Base-by-base conservation (phyloP, 116 monocot genomes). In the Thalassia testudinum region DNA sequence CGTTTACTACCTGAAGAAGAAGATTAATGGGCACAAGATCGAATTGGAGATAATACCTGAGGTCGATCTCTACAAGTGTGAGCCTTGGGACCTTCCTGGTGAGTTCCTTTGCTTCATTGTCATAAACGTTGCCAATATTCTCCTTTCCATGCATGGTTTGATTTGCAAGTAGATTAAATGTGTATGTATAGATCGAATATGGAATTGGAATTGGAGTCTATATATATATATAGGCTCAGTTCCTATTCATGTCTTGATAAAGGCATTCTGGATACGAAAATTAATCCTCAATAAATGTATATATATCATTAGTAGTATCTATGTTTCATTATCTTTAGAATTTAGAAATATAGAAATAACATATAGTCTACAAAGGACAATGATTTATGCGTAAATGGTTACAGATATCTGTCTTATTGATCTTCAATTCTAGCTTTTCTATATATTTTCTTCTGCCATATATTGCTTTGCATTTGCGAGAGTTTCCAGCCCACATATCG, bases 41-140 rank as follows among this genome's bases (percentile, higher is more conserved):
- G 65, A 64, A 50, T 62, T 69, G 14, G 47, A 71, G 65, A 70
- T 79, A 65, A 75, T 92, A 57, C 85, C 74, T 13, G 92, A 79
- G 27, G 77, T 86, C 54, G 92, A 92, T 50, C 82, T 92, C 25
- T 92, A 92, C 74, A 92, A 92, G 68, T 82, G 65, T 47, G 79
- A 92, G 45, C 92, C 92, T 17, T 82, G 79, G 70, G 86, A 92
- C 59, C 75, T 92, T 12, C 92, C 92, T 34, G 86, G 86, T 92
- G 77, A 40, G 40, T 40, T 7, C 7, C 14, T 40, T 7, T 40
- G 14, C n/a, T n/a, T n/a, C 14, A 40, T 40, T 8, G 40, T 7
- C 7, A 40, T 8, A 40, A 40, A 40, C 7, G 14, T 14, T 40
- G 11, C 7, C 7, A 40, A 8, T 8, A 14, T 14, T 8, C 40